Conservation (phyloP, 345 rosid species). For the Salix suchowensis region DNA sequence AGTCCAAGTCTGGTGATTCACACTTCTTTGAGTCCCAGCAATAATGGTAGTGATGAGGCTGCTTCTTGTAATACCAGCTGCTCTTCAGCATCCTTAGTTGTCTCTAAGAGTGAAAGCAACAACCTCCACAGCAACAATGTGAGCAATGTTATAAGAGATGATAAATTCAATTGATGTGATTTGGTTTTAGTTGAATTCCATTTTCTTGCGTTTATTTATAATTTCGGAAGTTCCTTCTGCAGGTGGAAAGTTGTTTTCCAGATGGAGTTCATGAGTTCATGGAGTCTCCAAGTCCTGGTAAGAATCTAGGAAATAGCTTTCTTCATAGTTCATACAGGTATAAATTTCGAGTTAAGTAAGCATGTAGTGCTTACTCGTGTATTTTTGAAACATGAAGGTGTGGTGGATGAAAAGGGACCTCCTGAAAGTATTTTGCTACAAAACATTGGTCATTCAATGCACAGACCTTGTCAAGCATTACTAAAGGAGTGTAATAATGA, state of each 20-base stretch:
- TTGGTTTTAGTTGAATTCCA: constrained; percentile 3
- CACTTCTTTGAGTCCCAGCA: constrained; percentile 31
- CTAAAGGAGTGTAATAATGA: constrained; percentile 25
- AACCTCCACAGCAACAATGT: constrained; percentile 28
- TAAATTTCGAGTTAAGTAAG: background rate
- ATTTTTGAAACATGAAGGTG: constrained; percentile 15
- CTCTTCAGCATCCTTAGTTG: constrained; percentile 15
- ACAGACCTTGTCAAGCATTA: constrained; percentile 27
- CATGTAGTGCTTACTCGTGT: background rate
- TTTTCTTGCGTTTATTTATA: background rate
- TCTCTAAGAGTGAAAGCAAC: constrained; percentile 15
- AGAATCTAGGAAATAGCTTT: constrained; percentile 9
- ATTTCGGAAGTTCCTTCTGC: constrained; percentile 11
- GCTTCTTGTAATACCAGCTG: constrained; percentile 29
- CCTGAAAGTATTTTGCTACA: constrained; percentile 14
- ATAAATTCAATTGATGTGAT: constrained; percentile 2
- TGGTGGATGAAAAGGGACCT: constrained; percentile 18
- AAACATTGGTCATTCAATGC: constrained; percentile 21
- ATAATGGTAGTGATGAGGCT: constrained; percentile 23
- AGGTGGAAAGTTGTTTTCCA: constrained; percentile 44
- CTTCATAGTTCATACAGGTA: background rate
- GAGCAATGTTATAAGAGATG: constrained; percentile 27
- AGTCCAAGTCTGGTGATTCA: constrained; percentile 34
- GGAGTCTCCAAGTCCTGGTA: constrained; percentile 34
- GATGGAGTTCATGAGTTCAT: constrained; percentile 17